These are phyloP conservation scores for Suillus subalutaceus DNA, from an alignment of 768 basidiomycete species.

Conservation along the genomic window DNA sequence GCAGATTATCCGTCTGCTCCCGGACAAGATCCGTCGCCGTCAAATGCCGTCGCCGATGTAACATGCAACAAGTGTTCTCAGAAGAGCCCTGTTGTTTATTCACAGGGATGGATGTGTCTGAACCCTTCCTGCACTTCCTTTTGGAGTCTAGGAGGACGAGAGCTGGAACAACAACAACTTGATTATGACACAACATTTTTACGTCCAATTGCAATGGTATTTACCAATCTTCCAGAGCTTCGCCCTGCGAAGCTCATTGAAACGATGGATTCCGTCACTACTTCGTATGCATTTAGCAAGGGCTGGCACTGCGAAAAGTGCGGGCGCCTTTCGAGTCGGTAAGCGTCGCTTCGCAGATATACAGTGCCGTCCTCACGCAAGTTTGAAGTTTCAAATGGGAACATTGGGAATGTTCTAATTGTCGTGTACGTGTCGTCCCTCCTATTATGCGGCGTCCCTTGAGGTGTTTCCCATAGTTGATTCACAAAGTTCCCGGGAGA, in stretches of 20 bases:
- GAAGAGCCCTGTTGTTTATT: conserved; percentile 56
- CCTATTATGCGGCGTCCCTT: not conserved
- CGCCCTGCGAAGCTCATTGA: conserved; percentile 37
- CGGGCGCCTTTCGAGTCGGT: conserved; percentile 79
- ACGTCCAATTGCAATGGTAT: conserved; percentile 33
- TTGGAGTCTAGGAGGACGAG: conserved; percentile 43
- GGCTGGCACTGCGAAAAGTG: conserved; percentile 73
- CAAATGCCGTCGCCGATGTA: not conserved
- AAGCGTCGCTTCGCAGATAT: conserved; percentile 19
- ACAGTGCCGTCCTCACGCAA: conserved; percentile 9
- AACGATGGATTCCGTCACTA: conserved; percentile 42
- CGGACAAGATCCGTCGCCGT: not conserved
- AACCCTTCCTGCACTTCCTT: conserved; percentile 58
- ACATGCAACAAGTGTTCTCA: conserved; percentile 48
- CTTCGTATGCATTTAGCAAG: conserved; percentile 57
- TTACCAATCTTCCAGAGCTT: conserved; percentile 40
- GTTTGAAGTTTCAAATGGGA: conserved; percentile 69
- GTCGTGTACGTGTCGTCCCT: conserved; percentile 45
- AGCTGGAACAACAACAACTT: conserved; percentile 39
- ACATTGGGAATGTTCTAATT: conserved; percentile 68
- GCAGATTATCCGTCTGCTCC: not conserved
- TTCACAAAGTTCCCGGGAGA: conserved; percentile 22
- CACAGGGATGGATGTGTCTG: conserved; percentile 64
- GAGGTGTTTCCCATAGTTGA: conserved; percentile 16
- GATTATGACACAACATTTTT: conserved; percentile 55